A percentile compares a stretch with the other conserved stretches of the same genome.
phyloP scores from a whole-genome alignment of 169 alveolate genomes.

The Gregarina niphandrodes region DNA sequence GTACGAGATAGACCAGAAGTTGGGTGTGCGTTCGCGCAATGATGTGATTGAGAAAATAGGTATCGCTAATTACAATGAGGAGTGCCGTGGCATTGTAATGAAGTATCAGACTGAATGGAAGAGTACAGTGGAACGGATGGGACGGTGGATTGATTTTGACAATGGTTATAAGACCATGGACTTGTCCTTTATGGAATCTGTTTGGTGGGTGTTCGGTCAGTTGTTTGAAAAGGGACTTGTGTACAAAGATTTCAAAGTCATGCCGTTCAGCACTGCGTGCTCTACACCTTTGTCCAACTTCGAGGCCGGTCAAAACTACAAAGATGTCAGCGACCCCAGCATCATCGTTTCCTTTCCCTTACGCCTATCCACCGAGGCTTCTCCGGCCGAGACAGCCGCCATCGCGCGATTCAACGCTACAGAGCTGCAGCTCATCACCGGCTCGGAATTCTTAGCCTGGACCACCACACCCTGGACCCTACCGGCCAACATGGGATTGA shows the following conservation, averaged over 20 bases:
- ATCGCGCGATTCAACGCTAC: background rate
- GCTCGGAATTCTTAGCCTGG: too few species aligned
- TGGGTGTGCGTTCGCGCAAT: conserved; percentile 54
- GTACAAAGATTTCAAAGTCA: conserved; percentile 80
- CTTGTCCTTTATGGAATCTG: conserved; percentile 83
- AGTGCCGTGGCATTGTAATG: conserved; percentile 76
- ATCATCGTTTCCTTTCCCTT: conserved; percentile 68
- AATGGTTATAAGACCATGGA: conserved; percentile 96
- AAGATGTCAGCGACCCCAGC: conserved; percentile 83
- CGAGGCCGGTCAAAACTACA: conserved; percentile 82
- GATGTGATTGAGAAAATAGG: conserved; percentile 53
- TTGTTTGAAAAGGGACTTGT: conserved; percentile 66
- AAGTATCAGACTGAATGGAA: conserved; percentile 80
- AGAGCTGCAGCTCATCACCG: background rate
- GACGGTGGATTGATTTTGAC: conserved; percentile 96
- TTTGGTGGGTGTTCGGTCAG: conserved; percentile 54
- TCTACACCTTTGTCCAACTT: conserved; percentile 87
- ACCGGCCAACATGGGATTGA: conserved; percentile 83
- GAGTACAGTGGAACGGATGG: conserved; percentile 56
- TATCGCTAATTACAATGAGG: conserved; percentile 47
- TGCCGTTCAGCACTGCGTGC: conserved; percentile 95
- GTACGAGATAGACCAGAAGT: conserved; percentile 75
- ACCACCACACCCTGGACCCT: conserved; percentile 99
- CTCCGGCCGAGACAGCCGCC: conserved; percentile 25
- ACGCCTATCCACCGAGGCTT: too few species aligned